Conservation (phyloP, 257 asterid genomes). For the Solanum pinnatisectum region DNA sequence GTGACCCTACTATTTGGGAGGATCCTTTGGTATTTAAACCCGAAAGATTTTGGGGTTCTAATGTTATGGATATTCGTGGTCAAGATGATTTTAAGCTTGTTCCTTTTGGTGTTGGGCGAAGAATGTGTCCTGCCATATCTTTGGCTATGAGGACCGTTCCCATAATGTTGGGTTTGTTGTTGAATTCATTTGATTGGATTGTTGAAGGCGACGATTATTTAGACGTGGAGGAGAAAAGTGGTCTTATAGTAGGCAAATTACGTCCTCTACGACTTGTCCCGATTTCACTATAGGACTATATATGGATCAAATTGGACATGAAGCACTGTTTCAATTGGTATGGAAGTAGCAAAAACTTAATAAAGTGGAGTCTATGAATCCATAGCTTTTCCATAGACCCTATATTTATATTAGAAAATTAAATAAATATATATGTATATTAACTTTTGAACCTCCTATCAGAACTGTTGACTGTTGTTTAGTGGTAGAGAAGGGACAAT, state of each 20-base stretch:
- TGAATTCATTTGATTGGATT: not conserved
- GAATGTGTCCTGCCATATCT: conserved; percentile 19
- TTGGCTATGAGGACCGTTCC: not conserved
- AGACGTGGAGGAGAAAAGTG: not conserved
- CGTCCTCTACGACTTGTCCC: not conserved
- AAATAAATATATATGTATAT: no score
- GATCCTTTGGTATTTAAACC: conserved; percentile 54
- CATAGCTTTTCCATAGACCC: accelerated
- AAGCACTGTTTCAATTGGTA: not conserved
- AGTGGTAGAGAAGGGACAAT: no score
- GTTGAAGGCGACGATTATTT: not conserved
- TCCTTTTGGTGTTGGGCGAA: conserved; percentile 52
- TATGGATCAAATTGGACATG: not conserved
- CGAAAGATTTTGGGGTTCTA: conserved; percentile 44
- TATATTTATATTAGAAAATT: no score
- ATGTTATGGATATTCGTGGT: conserved; percentile 40
- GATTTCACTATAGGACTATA: not conserved
- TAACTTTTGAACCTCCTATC: no score
- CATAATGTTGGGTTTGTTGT: not conserved
- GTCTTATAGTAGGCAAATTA: not conserved
- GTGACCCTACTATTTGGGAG: conserved; percentile 47
- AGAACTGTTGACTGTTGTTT: no score
- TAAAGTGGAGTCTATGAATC: not conserved
- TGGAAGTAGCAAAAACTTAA: not conserved
- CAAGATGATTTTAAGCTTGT: conserved; percentile 42